A percentile compares a stretch with the other conserved stretches of the same genome.
Conservation (phyloP, 179 eudicot genomes). For the Silene coronaria region DNA sequence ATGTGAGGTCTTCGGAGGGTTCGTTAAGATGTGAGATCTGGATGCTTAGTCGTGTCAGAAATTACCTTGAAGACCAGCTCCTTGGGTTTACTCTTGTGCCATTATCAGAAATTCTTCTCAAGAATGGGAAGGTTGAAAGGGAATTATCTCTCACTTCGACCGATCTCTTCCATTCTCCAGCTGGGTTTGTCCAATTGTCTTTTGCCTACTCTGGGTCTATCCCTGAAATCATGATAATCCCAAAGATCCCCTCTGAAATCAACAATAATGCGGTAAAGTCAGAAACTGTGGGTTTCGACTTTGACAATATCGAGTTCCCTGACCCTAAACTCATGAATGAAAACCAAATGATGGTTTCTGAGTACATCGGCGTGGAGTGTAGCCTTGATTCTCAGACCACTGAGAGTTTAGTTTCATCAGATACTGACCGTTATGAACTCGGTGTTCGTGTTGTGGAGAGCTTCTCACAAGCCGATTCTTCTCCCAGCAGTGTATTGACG, state of each 20-base stretch:
- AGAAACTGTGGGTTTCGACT: conserved; percentile 64
- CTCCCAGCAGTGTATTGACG: conserved; percentile 62
- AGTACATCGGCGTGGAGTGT: conserved; percentile 50
- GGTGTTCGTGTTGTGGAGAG: conserved; percentile 48
- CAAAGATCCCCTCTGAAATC: conserved; percentile 27
- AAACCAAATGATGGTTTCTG: conserved; percentile 78
- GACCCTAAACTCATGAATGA: conserved; percentile 70
- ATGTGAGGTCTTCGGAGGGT: conserved; percentile 47
- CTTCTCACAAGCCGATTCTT: conserved; percentile 56
- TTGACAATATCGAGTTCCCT: conserved; percentile 83
- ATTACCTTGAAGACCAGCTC: conserved; percentile 87
- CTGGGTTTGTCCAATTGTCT: conserved; percentile 80
- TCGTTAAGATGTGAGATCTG: conserved; percentile 89
- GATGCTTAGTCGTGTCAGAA: conserved; percentile 92
- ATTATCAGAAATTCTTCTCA: conserved; percentile 61
- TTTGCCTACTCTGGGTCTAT: conserved; percentile 59
- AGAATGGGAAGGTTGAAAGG: conserved; percentile 53
- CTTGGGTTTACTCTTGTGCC: conserved; percentile 88
- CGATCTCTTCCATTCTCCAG: conserved; percentile 91
- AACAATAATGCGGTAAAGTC: conserved; percentile 28
- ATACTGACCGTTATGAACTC: conserved; percentile 52
- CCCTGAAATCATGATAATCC: conserved; percentile 58
- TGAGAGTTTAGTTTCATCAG: conserved; percentile 56
- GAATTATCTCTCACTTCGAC: conserved; percentile 83
- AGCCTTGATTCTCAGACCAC: conserved; percentile 49